Percentiles rank a stretch among this genome's conserved stretches.
Conservation (phyloP, 768 basidiomycete genomes). For the Clavaria fumosa region DNA sequence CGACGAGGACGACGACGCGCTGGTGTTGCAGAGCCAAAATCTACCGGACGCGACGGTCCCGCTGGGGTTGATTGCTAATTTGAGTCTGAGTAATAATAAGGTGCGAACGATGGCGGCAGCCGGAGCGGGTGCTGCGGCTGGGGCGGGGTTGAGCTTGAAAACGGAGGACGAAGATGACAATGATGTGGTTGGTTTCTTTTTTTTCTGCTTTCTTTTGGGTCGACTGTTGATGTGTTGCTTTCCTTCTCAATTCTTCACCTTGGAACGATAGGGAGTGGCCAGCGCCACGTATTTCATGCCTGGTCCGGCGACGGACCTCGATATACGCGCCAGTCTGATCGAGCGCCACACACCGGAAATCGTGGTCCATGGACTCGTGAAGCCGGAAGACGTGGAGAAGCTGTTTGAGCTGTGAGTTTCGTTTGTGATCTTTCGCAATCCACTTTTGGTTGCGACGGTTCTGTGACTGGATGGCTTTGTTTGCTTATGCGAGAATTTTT, state of each 20-base stretch:
- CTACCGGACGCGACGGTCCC: slow-evolving; percentile 63
- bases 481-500: slow-evolving; percentile 5
- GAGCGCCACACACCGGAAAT: slow-evolving; percentile 73
- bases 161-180: slow-evolving; percentile 43
- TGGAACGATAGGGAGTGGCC: slow-evolving; percentile 46
- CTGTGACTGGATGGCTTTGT: background rate
- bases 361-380: slow-evolving; percentile 63
- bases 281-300: slow-evolving; percentile 72
- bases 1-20: slow-evolving; percentile 19
- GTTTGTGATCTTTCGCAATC: background rate
- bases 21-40: slow-evolving; percentile 31
- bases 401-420: slow-evolving; percentile 65
- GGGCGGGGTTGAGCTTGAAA: slow-evolving; percentile 17
- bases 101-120: no score
- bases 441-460: background rate
- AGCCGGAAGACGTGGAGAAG: slow-evolving; percentile 62
- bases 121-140: slow-evolving; percentile 26
- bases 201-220: background rate
- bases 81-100: slow-evolving; percentile 45
- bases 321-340: slow-evolving; percentile 52
- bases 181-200: slow-evolving; percentile 35
- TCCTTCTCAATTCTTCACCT: slow-evolving; percentile 8
- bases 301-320: slow-evolving; percentile 60
- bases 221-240: background rate
- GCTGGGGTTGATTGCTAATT: slow-evolving; percentile 56